Percentiles rank a stretch among this genome's conserved stretches.
These are phyloP conservation scores for Cadophora gregata DNA, from an alignment of 2,329 filamentous ascomycete species.

Conservation along the genomic window DNA sequence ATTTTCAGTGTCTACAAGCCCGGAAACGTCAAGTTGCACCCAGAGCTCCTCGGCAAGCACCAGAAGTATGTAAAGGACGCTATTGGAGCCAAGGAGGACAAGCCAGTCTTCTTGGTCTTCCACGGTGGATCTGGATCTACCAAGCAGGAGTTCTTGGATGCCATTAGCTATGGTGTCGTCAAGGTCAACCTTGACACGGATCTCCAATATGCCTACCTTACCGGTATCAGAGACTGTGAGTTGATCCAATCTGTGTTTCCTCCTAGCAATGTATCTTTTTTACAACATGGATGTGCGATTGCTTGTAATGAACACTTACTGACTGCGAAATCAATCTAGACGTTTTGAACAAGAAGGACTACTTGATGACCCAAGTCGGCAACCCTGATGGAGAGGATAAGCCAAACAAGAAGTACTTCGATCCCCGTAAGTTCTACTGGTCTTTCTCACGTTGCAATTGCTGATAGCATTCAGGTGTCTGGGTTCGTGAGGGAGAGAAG, in stretches of 20 bases:
- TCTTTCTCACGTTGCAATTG: not conserved
- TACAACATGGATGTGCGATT: not conserved
- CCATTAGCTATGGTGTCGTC: slow-evolving; percentile 92
- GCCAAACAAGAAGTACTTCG: slow-evolving; percentile 98
- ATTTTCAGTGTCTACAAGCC: slow-evolving; percentile 85
- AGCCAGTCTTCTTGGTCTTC: slow-evolving; percentile 99
- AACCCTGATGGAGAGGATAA: slow-evolving; percentile 97
- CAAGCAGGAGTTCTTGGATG: slow-evolving; percentile 88
- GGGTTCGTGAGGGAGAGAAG: slow-evolving; percentile 97
- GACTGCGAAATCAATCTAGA: slow-evolving; percentile 43
- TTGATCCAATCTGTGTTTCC: not conserved
- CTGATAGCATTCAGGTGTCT: slow-evolving; percentile 58
- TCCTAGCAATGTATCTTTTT: not conserved
- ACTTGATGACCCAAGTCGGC: slow-evolving; percentile 83
- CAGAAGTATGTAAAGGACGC: slow-evolving; percentile 89
- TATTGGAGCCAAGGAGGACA: slow-evolving; percentile 72
- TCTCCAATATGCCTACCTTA: slow-evolving; percentile 92
- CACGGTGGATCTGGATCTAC: slow-evolving; percentile 93
- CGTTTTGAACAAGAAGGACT: slow-evolving; percentile 93
- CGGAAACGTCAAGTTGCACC: slow-evolving; percentile 95
- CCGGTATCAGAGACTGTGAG: slow-evolving; percentile 83
- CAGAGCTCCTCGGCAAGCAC: slow-evolving; percentile 95
- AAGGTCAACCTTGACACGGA: slow-evolving; percentile 99
- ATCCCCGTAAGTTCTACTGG: slow-evolving; percentile 46
- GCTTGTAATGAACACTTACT: not conserved